Evolutionary conservation across 208 protist genomes (phyloP), one percentile per base, ranked within the genome.

Genomic region (Acanthamoeba sp.): DNA sequence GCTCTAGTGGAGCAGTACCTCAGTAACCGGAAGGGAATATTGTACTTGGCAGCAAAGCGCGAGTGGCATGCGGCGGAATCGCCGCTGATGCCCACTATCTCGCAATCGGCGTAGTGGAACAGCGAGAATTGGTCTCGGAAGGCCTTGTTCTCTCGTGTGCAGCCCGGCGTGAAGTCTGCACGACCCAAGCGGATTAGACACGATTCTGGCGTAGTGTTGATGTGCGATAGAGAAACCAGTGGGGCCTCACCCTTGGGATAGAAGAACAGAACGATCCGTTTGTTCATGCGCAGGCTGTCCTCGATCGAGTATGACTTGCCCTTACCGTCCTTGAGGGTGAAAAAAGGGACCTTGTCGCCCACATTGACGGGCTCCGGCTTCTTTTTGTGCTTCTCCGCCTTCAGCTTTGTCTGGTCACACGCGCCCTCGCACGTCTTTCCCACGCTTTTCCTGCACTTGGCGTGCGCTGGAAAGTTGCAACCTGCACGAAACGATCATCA

Each of bases 31-130:
- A 73, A 73, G 29, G 64, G 64, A 73, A 73, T 73, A n/a, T 73
- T 73, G 64, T 73, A 36, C 64, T 73, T 73, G 64, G 64, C 64
- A 29, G 64, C 64, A n/a, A 73, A 73, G 29, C 64, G 64, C 64
- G 27, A 6, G 18, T 73, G 64, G 18, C 64, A 73, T n/a, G 64
- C 27, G 9, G 64, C 3, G 18, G 64, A 73, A 20, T 73, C 64
- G 64, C 64, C 64, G 64, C 64, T 73, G 34, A 73, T 73, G 14
- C 64, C 64, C 24, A 73, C 18, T 2, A 73, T 73, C 64, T 73
- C 64, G 64, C 64, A 73, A n/a, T 73, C 64, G 34, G 64, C 64
- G 64, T 73, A 73, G 64, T 38, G 64, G 64, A 73, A 73, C 29
- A 73, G 64, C 27, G 29, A 40, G 64, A 73, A 73, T 16, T 73